Base-by-base conservation (phyloP, 805 yeast genomes). In the Cyberlindnera meyerae region DNA sequence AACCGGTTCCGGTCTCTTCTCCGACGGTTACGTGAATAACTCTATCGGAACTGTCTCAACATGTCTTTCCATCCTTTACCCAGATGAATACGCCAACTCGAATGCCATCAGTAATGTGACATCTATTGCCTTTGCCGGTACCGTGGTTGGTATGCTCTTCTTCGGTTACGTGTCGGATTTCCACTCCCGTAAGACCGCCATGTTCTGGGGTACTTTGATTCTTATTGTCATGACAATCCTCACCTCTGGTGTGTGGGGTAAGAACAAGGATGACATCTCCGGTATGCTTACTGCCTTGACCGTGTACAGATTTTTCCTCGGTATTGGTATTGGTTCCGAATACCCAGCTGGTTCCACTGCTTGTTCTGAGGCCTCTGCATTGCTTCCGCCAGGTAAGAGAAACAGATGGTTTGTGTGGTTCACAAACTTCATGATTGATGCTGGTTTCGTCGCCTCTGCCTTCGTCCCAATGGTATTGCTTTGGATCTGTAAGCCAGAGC, bases 261-360 rank as follows among this genome's bases (percentile, higher is more conserved):
- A 41, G 29, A 44, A 45, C 37, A n/a, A 20, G 3, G 7, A 14
- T 20, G 54, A 49, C 31, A 73, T 85, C 4, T 67, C 73, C 33
- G 96, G 96, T 27, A 72, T 89, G 67, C 75, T 90, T 44, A 80
- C 87, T 12, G 90, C 93, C 15, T 63, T 89, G 37, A 85, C 95
- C 8, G 82, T 80, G 8, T 86, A 82, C 59, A 74, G 97, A 60
- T 85, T 85, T 60, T 80, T 89, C 62, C 65, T 89, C 34, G 97
- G 97, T 63, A 68, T 86, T 46, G 94, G 89, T 52, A 84, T 90
- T 50, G 97, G 97, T 51, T 89, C 94, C 33, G 97, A 89, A 63
- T 89, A 89, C 57, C 96, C 96, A 31, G 82, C 94, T 11, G 89
- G 96, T 30, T 82, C 95, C 8, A 90, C 89, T 14, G 94, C 95